Percentiles rank a stretch among this genome's conserved stretches.
Evolutionary conservation across 2,329 filamentous ascomycete genomes (phyloP).

Genomic region (Bipolaris sorokiniana): DNA sequence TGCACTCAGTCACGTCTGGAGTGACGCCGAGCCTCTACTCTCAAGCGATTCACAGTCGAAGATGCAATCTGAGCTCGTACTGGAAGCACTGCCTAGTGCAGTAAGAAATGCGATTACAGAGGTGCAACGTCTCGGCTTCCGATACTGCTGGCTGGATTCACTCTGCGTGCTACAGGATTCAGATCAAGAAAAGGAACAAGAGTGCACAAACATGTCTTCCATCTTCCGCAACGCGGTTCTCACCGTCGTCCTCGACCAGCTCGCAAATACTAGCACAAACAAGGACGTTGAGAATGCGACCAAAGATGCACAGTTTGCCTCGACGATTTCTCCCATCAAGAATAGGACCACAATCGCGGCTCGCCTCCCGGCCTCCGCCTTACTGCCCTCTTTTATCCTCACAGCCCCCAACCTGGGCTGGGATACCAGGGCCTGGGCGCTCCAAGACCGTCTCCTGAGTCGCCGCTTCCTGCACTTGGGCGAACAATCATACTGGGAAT

Average conservation of each 20-base stretch:
- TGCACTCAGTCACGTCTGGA: slow-evolving; percentile 41
- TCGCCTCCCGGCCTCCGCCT: slow-evolving; percentile 18
- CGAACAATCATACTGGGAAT: slow-evolving; percentile 49
- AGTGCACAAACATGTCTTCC: slow-evolving; percentile 41
- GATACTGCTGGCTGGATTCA: slow-evolving; percentile 45
- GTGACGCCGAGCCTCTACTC: slow-evolving; percentile 26
- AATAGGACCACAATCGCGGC: neutral
- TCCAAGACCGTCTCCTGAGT: slow-evolving; percentile 47
- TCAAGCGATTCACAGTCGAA: slow-evolving; percentile 21
- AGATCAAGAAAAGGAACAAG: slow-evolving; percentile 35
- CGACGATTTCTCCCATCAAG: neutral
- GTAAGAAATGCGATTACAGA: slow-evolving; percentile 39
- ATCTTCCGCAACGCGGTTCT: slow-evolving; percentile 45
- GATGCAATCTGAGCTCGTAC: slow-evolving; percentile 24
- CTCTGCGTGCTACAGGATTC: slow-evolving; percentile 47
- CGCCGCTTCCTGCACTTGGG: slow-evolving; percentile 42
- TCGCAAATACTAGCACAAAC: neutral
- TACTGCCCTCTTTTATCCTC: slow-evolving; percentile 23
- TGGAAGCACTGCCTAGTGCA: slow-evolving; percentile 27
- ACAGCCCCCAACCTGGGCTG: slow-evolving; percentile 34
- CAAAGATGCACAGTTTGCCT: neutral
- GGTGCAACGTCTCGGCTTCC: slow-evolving; percentile 35
- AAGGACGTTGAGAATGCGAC: neutral
- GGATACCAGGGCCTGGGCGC: slow-evolving; percentile 46
- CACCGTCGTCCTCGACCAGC: slow-evolving; percentile 39